Conservation (phyloP, 2,329 filamentous ascomycete species). For the Cucurbitaria berberidis region DNA sequence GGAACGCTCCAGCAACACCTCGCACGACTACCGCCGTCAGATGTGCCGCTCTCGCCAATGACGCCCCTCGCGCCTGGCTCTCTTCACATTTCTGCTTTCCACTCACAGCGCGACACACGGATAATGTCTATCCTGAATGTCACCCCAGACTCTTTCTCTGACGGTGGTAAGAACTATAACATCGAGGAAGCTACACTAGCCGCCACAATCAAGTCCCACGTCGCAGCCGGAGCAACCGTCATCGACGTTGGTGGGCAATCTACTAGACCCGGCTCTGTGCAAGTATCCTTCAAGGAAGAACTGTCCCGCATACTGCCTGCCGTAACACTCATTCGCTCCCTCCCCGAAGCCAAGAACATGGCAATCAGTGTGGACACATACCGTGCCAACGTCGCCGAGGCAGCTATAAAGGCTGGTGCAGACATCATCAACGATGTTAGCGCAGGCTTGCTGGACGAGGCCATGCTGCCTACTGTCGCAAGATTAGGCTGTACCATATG, state of each 20-base stretch:
- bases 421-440: slow-evolving; percentile 96
- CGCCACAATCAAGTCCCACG: slow-evolving; percentile 65
- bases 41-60: slow-evolving; percentile 47
- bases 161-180: slow-evolving; percentile 68
- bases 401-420: slow-evolving; percentile 77
- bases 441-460: slow-evolving; percentile 75
- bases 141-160: slow-evolving; percentile 96
- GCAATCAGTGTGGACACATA: slow-evolving; percentile 93
- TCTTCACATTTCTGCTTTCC: slow-evolving; percentile 34
- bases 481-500: slow-evolving; percentile 77
- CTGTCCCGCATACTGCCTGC: slow-evolving; percentile 77
- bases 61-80: slow-evolving; percentile 46
- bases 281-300: slow-evolving; percentile 77
- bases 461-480: slow-evolving; percentile 83
- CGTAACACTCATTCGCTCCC: slow-evolving; percentile 73
- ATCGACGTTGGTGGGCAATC: slow-evolving; percentile 95
- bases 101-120: slow-evolving; percentile 61
- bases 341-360: slow-evolving; percentile 67
- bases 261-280: slow-evolving; percentile 75
- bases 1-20: slow-evolving; percentile 39
- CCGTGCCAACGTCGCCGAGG: slow-evolving; percentile 79
- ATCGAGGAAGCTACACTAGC: slow-evolving; percentile 58
- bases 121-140: slow-evolving; percentile 96
- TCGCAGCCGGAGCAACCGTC: slow-evolving; percentile 76
- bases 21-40: slow-evolving; percentile 42